Percentiles rank a stretch among this genome's conserved stretches.
phyloP scores from a whole-genome alignment of 2,329 filamentous ascomycete species.

The Coniochaeta ligniaria region DNA sequence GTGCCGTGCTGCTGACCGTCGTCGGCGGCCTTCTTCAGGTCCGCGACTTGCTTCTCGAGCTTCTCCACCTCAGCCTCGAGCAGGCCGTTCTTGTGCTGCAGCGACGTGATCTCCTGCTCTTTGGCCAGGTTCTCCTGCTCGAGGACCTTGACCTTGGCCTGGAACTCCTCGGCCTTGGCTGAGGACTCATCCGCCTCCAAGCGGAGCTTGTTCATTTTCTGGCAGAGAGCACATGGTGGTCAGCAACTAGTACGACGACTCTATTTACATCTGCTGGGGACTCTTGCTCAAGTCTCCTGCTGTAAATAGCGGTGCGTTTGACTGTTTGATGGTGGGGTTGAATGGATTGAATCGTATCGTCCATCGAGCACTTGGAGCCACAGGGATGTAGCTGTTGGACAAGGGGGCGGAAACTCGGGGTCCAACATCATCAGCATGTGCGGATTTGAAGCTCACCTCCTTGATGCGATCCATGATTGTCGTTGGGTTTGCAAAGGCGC shows the following conservation, averaged over 20 bases:
- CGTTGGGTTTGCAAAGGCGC: background rate
- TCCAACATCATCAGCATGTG: slow-evolving; percentile 8
- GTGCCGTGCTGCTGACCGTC: slow-evolving; percentile 76
- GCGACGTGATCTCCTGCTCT: slow-evolving; percentile 96
- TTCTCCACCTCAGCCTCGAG: slow-evolving; percentile 91
- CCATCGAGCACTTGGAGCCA: background rate
- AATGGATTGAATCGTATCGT: background rate
- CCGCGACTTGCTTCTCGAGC: slow-evolving; percentile 75
- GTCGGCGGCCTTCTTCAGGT: slow-evolving; percentile 79
- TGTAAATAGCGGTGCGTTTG: background rate
- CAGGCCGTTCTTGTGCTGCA: slow-evolving; percentile 89
- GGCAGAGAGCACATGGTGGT: slow-evolving; percentile 4
- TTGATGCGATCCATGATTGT: slow-evolving; percentile 75
- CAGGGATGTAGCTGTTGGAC: slow-evolving; percentile 19
- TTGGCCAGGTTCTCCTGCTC: slow-evolving; percentile 95
- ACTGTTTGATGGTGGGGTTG: background rate
- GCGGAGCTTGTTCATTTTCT: slow-evolving; percentile 96
- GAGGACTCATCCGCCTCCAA: slow-evolving; percentile 84
- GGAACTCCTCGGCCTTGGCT: slow-evolving; percentile 78
- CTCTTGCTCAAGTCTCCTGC: background rate
- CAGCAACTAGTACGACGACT: background rate
- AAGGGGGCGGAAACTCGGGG: slow-evolving; percentile 11
- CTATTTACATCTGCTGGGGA: background rate
- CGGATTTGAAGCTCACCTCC: slow-evolving; percentile 57
- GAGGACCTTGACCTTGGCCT: slow-evolving; percentile 77